Conservation (phyloP, 306 rosid genomes). For the Pyrus communis region DNA sequence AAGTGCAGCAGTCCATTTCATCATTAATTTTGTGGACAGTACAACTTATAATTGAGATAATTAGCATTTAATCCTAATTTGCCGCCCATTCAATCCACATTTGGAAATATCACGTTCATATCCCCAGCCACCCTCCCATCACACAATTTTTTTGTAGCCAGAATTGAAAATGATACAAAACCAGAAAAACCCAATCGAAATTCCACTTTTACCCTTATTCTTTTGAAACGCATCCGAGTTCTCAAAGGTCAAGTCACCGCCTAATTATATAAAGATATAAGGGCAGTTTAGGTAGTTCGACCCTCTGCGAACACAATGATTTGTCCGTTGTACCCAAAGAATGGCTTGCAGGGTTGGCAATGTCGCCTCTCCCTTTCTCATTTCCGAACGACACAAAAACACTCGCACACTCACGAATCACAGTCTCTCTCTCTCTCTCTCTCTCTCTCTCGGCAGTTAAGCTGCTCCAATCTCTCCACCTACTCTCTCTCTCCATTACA, state of each 20-base stretch:
- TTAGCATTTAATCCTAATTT: background rate
- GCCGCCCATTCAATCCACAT: background rate
- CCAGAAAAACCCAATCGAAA: background rate
- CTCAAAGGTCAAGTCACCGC: background rate
- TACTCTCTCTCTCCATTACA: constrained; percentile 15
- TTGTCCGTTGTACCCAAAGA: constrained; percentile 31
- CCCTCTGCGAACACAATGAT: constrained; percentile 16
- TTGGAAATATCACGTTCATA: background rate
- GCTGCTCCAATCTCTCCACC: constrained; percentile 56
- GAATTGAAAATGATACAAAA: background rate
- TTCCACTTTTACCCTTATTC: constrained; percentile 5
- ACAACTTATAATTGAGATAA: background rate
- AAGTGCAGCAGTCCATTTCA: background rate
- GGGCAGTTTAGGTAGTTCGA: constrained; percentile 11
- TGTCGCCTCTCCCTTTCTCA: constrained; percentile 21
- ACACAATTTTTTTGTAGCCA: background rate
- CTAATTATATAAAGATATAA: background rate
- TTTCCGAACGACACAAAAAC: background rate
- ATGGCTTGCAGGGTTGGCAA: constrained; percentile 96
- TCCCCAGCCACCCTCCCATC: background rate
- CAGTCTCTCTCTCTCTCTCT: background rate
- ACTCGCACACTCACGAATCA: background rate
- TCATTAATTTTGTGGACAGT: background rate
- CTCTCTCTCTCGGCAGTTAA: constrained; percentile 54
- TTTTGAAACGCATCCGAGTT: background rate